phyloP scores from a whole-genome alignment of 169 alveolate species.

The Eimeria necatrix region DNA sequence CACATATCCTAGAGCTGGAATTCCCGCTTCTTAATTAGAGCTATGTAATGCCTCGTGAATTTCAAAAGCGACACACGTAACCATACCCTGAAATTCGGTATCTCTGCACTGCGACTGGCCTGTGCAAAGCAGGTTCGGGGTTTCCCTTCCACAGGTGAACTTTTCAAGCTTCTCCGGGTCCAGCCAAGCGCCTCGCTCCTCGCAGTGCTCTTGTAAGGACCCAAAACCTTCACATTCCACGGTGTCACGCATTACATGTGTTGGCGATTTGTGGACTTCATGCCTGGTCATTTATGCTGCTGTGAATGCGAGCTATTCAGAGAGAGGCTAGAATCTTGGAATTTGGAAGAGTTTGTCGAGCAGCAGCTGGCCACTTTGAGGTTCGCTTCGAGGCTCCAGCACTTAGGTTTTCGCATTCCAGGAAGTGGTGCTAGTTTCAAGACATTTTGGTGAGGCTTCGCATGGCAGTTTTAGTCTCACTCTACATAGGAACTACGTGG shows the following conservation, averaged over 20 bases:
- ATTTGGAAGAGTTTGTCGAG: slow-evolving; percentile 42
- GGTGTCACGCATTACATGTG: background rate
- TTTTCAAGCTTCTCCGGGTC: slow-evolving; percentile 60
- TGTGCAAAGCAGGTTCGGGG: slow-evolving; percentile 63
- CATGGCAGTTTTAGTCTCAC: background rate
- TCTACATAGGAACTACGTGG: background rate
- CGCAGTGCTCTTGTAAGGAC: slow-evolving; percentile 58
- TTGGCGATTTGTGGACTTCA: background rate
- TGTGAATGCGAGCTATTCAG: background rate
- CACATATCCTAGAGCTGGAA: background rate
- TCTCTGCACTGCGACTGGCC: background rate
- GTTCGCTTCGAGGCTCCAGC: slow-evolving; percentile 57
- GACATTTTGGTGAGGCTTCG: slow-evolving; percentile 54
- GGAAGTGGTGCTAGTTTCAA: slow-evolving; percentile 53
- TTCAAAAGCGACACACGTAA: background rate
- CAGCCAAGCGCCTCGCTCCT: slow-evolving; percentile 72
- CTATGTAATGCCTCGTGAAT: too few species aligned
- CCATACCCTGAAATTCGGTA: background rate
- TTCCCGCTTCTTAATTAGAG: background rate
- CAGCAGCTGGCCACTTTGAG: slow-evolving; percentile 34
- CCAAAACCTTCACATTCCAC: background rate
- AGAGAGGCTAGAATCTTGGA: slow-evolving; percentile 60
- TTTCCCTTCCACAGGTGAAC: slow-evolving; percentile 57
- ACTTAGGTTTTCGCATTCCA: slow-evolving; percentile 48
- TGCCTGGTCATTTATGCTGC: background rate